Evolutionary conservation across 23 red algal species (phyloP).

Genomic region (Chondrus crispus): DNA sequence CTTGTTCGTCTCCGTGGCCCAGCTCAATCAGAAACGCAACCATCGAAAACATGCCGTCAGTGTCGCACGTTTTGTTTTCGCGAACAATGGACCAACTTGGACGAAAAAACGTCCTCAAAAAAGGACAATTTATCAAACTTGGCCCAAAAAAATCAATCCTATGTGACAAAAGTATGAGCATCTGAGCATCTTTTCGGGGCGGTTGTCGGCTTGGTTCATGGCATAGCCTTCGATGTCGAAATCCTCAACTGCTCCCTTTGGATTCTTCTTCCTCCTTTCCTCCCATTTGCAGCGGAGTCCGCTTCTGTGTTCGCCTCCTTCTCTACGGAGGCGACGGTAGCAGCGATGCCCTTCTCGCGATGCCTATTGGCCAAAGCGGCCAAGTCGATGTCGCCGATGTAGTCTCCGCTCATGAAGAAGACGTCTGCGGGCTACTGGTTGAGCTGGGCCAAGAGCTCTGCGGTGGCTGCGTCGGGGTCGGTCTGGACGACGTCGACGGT

Average conservation of each 20-base stretch:
- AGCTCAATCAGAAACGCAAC: too few species aligned
- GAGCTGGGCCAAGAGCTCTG: background rate
- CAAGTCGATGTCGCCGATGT: slow-evolving; percentile 12
- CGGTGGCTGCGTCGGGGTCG: background rate
- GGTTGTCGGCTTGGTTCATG: background rate
- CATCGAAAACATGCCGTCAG: too few species aligned
- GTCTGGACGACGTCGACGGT: background rate
- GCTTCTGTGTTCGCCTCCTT: background rate
- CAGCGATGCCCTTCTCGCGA: background rate
- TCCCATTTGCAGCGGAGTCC: background rate
- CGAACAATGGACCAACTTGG: too few species aligned
- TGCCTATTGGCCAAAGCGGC: background rate
- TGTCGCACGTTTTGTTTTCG: too few species aligned
- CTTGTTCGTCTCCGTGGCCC: too few species aligned
- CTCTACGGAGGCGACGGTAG: slow-evolving; percentile 10
- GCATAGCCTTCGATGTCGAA: slow-evolving; percentile 31
- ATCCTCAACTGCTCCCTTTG: background rate
- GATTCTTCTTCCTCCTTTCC: background rate
- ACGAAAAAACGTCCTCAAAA: too few species aligned
- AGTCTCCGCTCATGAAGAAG: slow-evolving; percentile 21
- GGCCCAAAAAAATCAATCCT: too few species aligned
- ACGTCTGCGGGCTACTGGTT: background rate
- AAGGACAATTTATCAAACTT: too few species aligned
- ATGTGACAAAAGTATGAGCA: too few species aligned
- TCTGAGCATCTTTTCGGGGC: too few species aligned